These are phyloP conservation scores for Phyllosticta citrichinensis DNA, from an alignment of 2,329 filamentous ascomycete genomes.

Conservation along the genomic window DNA sequence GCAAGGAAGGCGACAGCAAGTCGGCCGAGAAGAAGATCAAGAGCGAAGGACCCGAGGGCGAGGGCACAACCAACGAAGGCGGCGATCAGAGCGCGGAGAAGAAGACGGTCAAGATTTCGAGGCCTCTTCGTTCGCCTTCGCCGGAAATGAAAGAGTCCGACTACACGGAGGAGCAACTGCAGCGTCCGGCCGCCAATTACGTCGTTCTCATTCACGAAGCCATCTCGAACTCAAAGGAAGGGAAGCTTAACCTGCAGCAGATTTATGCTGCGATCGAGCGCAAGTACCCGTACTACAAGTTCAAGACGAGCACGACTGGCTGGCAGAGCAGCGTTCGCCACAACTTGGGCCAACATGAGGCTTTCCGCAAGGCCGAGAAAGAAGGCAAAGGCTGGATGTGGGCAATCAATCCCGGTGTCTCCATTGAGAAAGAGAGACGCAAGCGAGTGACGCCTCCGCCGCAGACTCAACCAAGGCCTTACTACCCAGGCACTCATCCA, in stretches of 20 bases:
- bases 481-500: conserved; percentile 5
- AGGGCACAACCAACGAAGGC: conserved; percentile 9
- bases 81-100: conserved; percentile 27
- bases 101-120: conserved; percentile 37
- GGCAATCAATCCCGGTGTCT: conserved; percentile 49
- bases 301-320: conserved; percentile 47
- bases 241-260: conserved; percentile 53
- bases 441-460: conserved; percentile 43
- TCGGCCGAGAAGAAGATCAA: conserved; percentile 15
- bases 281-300: conserved; percentile 55
- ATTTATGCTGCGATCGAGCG: conserved; percentile 55
- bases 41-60: conserved; percentile 23
- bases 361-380: conserved; percentile 51
- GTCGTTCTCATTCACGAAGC: conserved; percentile 55
- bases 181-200: conserved; percentile 56
- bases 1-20: conserved; percentile 26
- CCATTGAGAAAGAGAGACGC: conserved; percentile 47
- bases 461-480: conserved; percentile 11
- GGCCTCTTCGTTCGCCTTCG: conserved; percentile 46
- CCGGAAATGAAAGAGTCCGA: conserved; percentile 54
- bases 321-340: conserved; percentile 60
- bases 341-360: conserved; percentile 49
- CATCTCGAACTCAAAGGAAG: conserved; percentile 44
- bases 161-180: conserved; percentile 63
- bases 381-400: conserved; percentile 53